These are phyloP conservation scores for Mucor circinelloides DNA, from an alignment of 371 early-diverging fungal genomes.

Conservation along the genomic window DNA sequence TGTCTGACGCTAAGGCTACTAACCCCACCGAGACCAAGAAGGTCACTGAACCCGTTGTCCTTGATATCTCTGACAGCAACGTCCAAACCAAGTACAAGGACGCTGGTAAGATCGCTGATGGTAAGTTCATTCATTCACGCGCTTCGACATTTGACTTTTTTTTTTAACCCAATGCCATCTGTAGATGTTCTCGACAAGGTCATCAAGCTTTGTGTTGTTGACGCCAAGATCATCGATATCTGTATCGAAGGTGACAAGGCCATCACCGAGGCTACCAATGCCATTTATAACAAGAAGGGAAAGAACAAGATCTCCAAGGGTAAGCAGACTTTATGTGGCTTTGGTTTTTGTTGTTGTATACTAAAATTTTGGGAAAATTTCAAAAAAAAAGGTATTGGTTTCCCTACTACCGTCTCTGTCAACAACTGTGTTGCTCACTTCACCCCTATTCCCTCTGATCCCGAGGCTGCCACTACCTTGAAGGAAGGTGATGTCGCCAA, in stretches of 20 bases:
- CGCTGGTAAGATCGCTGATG: conserved; percentile 85
- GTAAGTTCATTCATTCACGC: conserved; percentile 40
- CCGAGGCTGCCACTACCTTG: conserved; percentile 60
- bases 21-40: conserved; percentile 23
- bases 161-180: neutral
- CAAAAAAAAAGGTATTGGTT: conserved; percentile 71
- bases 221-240: conserved; percentile 77
- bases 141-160: neutral
- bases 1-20: conserved; percentile 24
- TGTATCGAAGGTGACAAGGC: conserved; percentile 84
- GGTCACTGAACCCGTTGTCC: conserved; percentile 24
- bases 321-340: conserved; percentile 23
- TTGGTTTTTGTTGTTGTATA: conserved; percentile 15
- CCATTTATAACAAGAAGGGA: conserved; percentile 52
- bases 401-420: conserved; percentile 85
- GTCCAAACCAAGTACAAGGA: conserved; percentile 89
- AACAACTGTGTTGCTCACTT: conserved; percentile 89
- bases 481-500: conserved; percentile 89
- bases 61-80: conserved; percentile 54
- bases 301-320: conserved; percentile 72
- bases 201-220: conserved; percentile 70
- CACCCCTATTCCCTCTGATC: conserved; percentile 72
- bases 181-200: conserved; percentile 73
- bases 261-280: conserved; percentile 62
- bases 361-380: conserved; percentile 8